These are phyloP conservation scores for Helotiales sp. DNA, from an alignment of 2,329 filamentous ascomycete genomes.

Conservation along the genomic window DNA sequence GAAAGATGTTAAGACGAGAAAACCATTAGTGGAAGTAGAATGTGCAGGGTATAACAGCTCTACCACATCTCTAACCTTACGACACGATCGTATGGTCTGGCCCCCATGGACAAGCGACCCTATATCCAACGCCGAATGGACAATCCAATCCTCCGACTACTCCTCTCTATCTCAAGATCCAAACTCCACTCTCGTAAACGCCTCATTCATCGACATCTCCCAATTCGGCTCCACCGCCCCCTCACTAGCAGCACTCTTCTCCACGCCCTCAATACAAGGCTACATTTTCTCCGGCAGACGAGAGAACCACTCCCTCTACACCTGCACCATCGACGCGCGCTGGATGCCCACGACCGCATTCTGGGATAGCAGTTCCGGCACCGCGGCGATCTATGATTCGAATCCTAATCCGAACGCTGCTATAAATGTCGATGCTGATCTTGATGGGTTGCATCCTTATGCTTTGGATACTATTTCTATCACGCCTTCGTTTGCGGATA, in stretches of 20 bases:
- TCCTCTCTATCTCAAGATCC: neutral
- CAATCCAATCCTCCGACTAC: neutral
- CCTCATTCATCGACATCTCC: neutral
- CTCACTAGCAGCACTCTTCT: conserved; percentile 1
- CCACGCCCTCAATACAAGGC: neutral
- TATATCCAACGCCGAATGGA: neutral
- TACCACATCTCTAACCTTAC: neutral
- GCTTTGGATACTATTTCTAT: neutral
- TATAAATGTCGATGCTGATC: neutral
- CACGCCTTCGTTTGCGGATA: neutral
- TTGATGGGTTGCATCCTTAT: neutral
- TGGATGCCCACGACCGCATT: conserved; percentile 6
- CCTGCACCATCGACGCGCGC: conserved; percentile 11
- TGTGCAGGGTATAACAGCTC: neutral
- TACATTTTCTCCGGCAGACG: neutral
- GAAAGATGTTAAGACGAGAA: neutral
- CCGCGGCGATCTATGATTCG: conserved; percentile 2
- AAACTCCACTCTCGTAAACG: conserved; percentile 9
- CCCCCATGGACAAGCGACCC: neutral
- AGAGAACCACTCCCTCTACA: conserved; percentile 1
- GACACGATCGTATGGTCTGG: neutral
- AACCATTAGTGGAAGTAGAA: conserved; percentile 4
- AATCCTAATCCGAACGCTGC: conserved; percentile 1
- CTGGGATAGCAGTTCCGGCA: neutral
- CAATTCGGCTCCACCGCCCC: conserved; percentile 6